phyloP scores from a whole-genome alignment of 169 alveolate genomes.

The Ichthyophthirius multifiliis region DNA sequence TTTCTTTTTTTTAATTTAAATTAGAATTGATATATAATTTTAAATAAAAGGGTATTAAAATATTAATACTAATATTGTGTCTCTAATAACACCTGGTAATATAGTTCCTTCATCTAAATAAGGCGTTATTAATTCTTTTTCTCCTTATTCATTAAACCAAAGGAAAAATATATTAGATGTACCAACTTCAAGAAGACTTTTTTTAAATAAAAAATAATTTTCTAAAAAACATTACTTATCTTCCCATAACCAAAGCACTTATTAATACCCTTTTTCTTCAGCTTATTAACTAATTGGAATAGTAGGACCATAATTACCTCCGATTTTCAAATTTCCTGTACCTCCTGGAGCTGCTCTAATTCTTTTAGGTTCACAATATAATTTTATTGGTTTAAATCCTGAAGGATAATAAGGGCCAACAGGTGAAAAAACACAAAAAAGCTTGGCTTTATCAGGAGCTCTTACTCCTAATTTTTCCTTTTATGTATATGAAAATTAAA shows the following conservation, averaged over 20 bases:
- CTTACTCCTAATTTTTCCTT: constrained; percentile 55
- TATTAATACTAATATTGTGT: constrained; percentile 28
- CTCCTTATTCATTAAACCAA: constrained; percentile 59
- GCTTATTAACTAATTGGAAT: constrained; percentile 33
- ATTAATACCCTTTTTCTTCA: constrained; percentile 34
- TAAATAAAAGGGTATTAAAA: background rate
- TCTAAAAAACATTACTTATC: constrained; percentile 19
- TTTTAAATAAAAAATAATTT: background rate
- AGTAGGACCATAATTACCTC: constrained; percentile 67
- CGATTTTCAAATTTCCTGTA: constrained; percentile 66
- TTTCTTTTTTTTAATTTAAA: background rate
- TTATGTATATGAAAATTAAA: background rate
- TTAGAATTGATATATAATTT: background rate
- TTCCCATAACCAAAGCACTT: constrained; percentile 58
- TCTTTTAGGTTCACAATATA: constrained; percentile 53
- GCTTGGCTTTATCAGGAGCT: constrained; percentile 48
- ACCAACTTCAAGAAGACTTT: constrained; percentile 63
- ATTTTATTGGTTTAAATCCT: constrained; percentile 70
- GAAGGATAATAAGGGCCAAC: constrained; percentile 77
- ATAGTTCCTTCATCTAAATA: constrained; percentile 62
- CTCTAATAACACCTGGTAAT: constrained; percentile 53
- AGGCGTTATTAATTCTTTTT: constrained; percentile 65
- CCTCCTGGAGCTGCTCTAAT: constrained; percentile 78
- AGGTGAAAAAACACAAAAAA: constrained; percentile 57
- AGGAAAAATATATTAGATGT: constrained; percentile 60